Evolutionary conservation across 768 basidiomycete species (phyloP).

Genomic region (Mycena kentingensis): DNA sequence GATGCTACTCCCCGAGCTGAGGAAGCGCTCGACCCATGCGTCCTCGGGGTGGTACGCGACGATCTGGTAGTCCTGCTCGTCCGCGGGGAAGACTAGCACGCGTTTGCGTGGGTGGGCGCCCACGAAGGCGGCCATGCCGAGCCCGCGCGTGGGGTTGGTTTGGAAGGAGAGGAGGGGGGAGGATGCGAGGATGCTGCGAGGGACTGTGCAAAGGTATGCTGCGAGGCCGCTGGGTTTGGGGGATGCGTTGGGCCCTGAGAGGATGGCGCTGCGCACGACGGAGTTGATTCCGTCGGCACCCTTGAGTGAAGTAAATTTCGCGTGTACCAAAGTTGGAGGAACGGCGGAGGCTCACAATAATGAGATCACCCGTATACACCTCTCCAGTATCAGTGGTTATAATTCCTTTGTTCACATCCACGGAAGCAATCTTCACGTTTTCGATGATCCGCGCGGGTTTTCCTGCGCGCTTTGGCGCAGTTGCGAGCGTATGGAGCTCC

Average conservation of each 20-base stretch:
- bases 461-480: constrained; percentile 5
- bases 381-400: constrained; percentile 15
- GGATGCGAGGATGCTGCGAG: constrained; percentile 1
- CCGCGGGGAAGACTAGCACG: constrained; percentile 12
- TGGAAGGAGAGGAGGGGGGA: constrained; percentile 18
- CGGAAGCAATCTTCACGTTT: constrained; percentile 13
- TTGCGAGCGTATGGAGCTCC: constrained; percentile 11
- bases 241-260: constrained; percentile 1
- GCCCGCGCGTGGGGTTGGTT: constrained; percentile 7
- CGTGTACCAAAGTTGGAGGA: neutral
- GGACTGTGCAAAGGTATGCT: constrained; percentile 19
- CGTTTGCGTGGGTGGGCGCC: constrained; percentile 6
- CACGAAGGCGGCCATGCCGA: constrained; percentile 12
- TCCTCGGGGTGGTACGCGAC: constrained; percentile 17
- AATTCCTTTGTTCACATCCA: constrained; percentile 8
- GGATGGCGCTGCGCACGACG: constrained; percentile 14
- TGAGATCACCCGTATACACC: constrained; percentile 14
- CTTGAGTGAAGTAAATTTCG: neutral
- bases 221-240: constrained; percentile 16
- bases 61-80: constrained; percentile 17
- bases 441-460: constrained; percentile 18
- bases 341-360: constrained; percentile 14
- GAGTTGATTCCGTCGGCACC: constrained; percentile 23
- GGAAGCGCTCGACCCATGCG: constrained; percentile 13
- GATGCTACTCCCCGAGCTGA: constrained; percentile 14